Evolutionary conservation across 2,329 filamentous ascomycete genomes (phyloP), one percentile per base, ranked within the genome.

Genomic region (Fusarium globosum): DNA sequence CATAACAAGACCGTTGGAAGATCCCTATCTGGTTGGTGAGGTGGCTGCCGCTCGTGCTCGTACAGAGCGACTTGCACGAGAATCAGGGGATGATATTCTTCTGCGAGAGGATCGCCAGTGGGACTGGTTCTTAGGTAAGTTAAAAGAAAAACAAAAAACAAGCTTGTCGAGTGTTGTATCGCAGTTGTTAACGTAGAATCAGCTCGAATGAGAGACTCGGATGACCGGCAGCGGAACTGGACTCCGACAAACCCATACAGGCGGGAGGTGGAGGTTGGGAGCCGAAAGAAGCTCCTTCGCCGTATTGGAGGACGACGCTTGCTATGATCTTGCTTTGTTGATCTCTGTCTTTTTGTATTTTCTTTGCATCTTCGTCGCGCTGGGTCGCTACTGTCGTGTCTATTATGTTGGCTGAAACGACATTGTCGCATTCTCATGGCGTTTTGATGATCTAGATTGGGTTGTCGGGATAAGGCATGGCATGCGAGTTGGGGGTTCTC

Each of bases 21-120:
- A 93, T 73, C 91, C 91, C 1, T 87, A 91, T 64, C 83, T 93
- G 15, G 91, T 93, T 4, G 91, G 91, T 39, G 90, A 92, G 81
- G 86, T 86, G 57, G 91, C 90, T 7, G 91, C 91, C 5, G 83
- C 85, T 15, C 81, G 85, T 69, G 89, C 90, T 13, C 84, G 89
- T 48, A 81, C 82, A n/a, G 88, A 89, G 77, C 85, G 91, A 69
- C 80, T 91, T 35, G 85, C 85, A n/a, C 83, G 87, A 59, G 88
- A 91, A 81, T 85, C 84, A 43, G 85, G 85, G 2, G 87, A 88
- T 33, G 88, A 89, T 65, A 81, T 89, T 46, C 81, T 92, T 61
- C 80, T 87, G 48, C 82, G 85, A 38, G 89, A 91, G 81, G 88
- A 91, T 73, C 82, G 84, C 67, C 84, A 88, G 53, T 91, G 89